Evolutionary conservation across 441 rosid species (phyloP).

Genomic region (Gossypium trilobum): DNA sequence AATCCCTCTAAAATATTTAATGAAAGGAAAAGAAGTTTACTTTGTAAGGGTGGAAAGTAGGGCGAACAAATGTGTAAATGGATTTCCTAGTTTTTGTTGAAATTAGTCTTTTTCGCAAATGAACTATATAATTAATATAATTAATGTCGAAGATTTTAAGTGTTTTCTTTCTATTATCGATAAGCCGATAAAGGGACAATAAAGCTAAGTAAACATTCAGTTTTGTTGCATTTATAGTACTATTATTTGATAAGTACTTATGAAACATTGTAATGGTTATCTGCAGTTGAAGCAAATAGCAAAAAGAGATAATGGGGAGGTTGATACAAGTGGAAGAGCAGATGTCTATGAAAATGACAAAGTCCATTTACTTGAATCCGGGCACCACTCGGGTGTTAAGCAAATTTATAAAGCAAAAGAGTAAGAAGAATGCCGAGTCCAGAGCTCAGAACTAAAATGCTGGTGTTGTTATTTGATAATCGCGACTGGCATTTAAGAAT

Average conservation of each 20-base stretch:
- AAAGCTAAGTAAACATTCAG: no score
- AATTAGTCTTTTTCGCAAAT: no score
- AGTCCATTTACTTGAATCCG: conserved; percentile 21
- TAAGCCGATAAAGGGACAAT: no score
- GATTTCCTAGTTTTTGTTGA: no score
- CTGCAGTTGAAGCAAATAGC: conserved; percentile 33
- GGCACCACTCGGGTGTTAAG: conserved; percentile 24
- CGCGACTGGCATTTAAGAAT: not conserved
- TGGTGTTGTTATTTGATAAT: conserved; percentile 26
- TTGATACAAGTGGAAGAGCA: conserved; percentile 21
- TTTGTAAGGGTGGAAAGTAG: not conserved
- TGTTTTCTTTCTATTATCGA: no score
- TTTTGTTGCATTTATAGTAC: no score
- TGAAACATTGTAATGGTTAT: conserved; percentile 4
- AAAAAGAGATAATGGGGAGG: conserved; percentile 24
- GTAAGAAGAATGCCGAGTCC: conserved; percentile 27
- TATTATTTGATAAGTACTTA: not conserved
- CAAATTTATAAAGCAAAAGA: conserved; percentile 29
- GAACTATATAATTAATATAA: no score
- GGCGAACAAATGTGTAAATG: not conserved
- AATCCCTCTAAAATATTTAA: no score
- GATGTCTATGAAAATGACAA: conserved; percentile 20
- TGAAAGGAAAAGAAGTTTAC: not conserved
- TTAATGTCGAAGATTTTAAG: no score
- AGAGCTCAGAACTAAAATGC: conserved; percentile 23